These are phyloP conservation scores for Penicillium sp. DNA, from an alignment of 2,329 filamentous ascomycete species.

Conservation along the genomic window DNA sequence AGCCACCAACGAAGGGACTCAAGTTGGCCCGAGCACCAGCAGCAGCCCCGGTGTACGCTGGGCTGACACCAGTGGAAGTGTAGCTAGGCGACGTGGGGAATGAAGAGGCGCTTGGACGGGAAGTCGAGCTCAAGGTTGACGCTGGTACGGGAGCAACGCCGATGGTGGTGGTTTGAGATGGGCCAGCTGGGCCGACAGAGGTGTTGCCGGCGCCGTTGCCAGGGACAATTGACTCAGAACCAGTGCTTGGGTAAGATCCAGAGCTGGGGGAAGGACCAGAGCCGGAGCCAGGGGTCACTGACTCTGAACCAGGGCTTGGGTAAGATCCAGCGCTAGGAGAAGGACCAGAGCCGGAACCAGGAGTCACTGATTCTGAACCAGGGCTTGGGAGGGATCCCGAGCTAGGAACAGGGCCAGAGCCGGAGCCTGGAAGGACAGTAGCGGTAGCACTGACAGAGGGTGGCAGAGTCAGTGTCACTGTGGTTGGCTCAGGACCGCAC, in stretches of 20 bases:
- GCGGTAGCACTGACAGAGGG: constrained; percentile 10
- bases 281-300: neutral
- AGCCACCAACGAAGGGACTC: neutral
- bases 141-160: neutral
- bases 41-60: constrained; percentile 14
- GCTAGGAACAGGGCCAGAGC: constrained; percentile 2
- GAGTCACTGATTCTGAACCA: neutral
- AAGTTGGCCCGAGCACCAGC: constrained; percentile 7
- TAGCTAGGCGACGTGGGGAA: constrained; percentile 5
- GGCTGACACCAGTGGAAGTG: constrained; percentile 9
- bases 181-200: constrained; percentile 3
- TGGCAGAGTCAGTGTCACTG: constrained; percentile 18
- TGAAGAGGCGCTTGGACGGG: constrained; percentile 7
- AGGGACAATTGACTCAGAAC: neutral
- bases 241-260: neutral
- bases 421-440: constrained; percentile 10
- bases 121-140: constrained; percentile 4
- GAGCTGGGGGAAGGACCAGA: neutral
- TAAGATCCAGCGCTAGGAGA: neutral
- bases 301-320: neutral
- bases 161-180: constrained; percentile 9
- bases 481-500: constrained; percentile 22
- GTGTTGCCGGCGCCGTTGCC: neutral
- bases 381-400: constrained; percentile 5
- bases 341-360: neutral